phyloP scores from a whole-genome alignment of 1,284 basidiomycete genomes.

The Flammula alnicola region DNA sequence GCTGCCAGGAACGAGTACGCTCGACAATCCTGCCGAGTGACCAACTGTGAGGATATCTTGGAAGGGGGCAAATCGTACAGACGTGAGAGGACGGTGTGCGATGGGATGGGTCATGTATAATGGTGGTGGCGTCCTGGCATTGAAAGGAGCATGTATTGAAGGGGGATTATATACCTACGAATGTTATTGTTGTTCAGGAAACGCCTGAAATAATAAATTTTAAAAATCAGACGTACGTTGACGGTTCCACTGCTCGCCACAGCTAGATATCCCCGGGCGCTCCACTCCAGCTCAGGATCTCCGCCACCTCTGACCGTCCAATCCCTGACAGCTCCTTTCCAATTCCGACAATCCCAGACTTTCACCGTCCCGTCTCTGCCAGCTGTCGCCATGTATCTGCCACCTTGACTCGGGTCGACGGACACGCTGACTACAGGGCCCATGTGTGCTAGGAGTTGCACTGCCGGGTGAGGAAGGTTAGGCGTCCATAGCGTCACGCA shows the following conservation, averaged over 20 bases:
- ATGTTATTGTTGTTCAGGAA: too few relatives aligned
- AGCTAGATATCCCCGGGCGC: constrained; percentile 82
- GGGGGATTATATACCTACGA: constrained; percentile 72
- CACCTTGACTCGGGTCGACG: constrained; percentile 83
- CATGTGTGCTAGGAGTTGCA: constrained; percentile 90
- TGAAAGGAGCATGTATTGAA: constrained; percentile 60
- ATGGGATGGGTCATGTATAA: constrained; percentile 87
- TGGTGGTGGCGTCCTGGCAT: constrained; percentile 62
- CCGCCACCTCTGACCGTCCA: constrained; percentile 76
- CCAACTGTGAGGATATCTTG: constrained; percentile 89
- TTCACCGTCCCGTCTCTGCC: constrained; percentile 92
- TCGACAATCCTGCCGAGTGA: constrained; percentile 78
- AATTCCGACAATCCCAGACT: constrained; percentile 95
- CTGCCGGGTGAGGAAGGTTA: constrained; percentile 88
- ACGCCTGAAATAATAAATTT: constrained; percentile 6
- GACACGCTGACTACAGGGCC: constrained; percentile 86
- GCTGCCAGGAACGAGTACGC: constrained; percentile 87
- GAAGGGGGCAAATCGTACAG: constrained; percentile 86
- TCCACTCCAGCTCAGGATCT: constrained; percentile 73
- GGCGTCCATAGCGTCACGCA: constrained; percentile 97
- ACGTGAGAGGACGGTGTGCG: constrained; percentile 68
- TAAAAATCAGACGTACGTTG: constrained; percentile 59
- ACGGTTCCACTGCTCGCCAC: constrained; percentile 83
- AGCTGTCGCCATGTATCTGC: constrained; percentile 90
- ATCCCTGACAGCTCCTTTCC: constrained; percentile 84